phyloP scores from a whole-genome alignment of 257 asterid genomes.

The Nicotiana paniculata region DNA sequence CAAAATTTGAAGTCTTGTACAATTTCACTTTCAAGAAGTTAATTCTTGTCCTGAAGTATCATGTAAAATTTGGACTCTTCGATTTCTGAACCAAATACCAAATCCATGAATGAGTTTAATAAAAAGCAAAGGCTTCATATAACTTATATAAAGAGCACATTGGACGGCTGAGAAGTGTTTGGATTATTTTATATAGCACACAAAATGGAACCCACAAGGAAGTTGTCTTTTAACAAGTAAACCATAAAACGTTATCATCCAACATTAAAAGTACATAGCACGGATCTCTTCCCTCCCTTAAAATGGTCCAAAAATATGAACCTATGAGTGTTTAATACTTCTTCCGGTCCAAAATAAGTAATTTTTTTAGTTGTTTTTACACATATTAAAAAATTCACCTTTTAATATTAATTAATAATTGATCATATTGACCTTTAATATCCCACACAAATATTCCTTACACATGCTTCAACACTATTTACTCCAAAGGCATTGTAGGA shows the following conservation, averaged over 20 bases:
- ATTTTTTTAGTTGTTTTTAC: no score
- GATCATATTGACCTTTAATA: no score
- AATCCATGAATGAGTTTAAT: neutral
- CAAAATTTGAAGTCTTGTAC: neutral
- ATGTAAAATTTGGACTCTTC: neutral
- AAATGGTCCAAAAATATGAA: neutral
- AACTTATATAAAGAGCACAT: conserved; percentile 25
- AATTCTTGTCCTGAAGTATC: neutral
- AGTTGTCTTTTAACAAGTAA: conserved; percentile 29
- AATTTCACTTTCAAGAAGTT: conserved; percentile 5
- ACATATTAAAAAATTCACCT: no score
- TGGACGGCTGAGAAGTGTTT: conserved; percentile 39
- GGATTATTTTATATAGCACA: conserved; percentile 5
- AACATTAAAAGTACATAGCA: conserved; percentile 15
- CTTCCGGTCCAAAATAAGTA: no score
- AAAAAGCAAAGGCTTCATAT: neutral
- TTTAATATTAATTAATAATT: no score
- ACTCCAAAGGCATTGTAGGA: no score
- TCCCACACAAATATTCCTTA: no score
- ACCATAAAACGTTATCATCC: conserved; percentile 28
- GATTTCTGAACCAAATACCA: neutral
- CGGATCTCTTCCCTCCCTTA: conserved; percentile 1
- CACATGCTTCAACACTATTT: no score
- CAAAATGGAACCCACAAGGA: conserved; percentile 25
- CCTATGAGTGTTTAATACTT: no score